Conservation (phyloP, 1,284 basidiomycete species). For the Trametes sp. region DNA sequence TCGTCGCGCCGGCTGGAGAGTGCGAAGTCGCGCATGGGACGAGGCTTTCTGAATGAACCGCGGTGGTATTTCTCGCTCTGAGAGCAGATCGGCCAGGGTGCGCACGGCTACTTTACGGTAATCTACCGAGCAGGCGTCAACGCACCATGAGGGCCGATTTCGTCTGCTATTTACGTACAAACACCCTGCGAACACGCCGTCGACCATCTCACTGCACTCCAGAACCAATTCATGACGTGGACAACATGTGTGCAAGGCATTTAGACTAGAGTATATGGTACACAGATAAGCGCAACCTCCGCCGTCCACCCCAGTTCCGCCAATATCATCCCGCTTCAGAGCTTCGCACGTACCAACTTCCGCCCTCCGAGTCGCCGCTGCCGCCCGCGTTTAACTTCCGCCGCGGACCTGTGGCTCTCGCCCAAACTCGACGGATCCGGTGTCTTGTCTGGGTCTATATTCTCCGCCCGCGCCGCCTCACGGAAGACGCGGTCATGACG, state of each 20-base stretch:
- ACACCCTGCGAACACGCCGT: neutral
- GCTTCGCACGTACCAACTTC: conserved; percentile 22
- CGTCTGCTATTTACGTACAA: conserved; percentile 14
- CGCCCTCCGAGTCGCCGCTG: conserved; percentile 10
- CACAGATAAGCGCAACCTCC: neutral
- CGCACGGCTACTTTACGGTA: neutral
- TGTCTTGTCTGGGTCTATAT: conserved; percentile 43
- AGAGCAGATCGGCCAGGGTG: neutral
- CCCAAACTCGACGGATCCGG: conserved; percentile 30
- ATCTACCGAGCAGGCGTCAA: neutral
- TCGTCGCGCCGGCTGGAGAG: neutral
- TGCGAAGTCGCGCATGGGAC: neutral
- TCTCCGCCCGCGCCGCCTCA: conserved; percentile 60
- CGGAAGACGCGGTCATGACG: conserved; percentile 53
- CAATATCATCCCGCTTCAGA: conserved; percentile 8
- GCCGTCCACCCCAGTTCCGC: neutral
- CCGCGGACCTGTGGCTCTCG: conserved; percentile 7
- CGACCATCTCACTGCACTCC: neutral
- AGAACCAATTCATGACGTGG: neutral
- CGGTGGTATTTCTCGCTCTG: neutral
- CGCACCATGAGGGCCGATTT: conserved; percentile 2
- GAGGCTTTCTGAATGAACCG: neutral
- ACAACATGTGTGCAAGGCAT: neutral
- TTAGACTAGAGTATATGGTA: neutral
- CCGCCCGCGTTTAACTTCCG: conserved; percentile 22